Evolutionary conservation across 2,329 filamentous ascomycete genomes (phyloP).

Genomic region (Nemania abortiva): DNA sequence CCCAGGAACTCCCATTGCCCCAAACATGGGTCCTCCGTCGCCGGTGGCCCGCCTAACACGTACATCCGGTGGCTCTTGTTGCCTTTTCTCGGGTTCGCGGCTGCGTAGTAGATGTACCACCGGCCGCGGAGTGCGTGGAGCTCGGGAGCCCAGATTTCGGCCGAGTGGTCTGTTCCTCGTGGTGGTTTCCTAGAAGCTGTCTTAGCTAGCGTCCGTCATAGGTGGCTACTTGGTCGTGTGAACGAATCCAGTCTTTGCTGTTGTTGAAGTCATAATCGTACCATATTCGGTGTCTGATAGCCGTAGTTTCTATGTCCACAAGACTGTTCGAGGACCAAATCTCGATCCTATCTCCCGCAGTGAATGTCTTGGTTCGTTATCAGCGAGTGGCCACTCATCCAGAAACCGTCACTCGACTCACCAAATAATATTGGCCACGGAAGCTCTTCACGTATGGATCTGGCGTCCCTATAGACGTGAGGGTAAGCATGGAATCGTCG

Average conservation of each 20-base stretch:
- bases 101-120: constrained; percentile 54
- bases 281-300: constrained; percentile 49
- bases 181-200: constrained; percentile 46
- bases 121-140: constrained; percentile 49
- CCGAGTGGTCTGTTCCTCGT: constrained; percentile 48
- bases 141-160: constrained; percentile 52
- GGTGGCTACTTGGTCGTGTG: too few species aligned
- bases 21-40: constrained; percentile 46
- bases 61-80: constrained; percentile 52
- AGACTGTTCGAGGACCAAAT: constrained; percentile 50
- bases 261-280: constrained; percentile 32
- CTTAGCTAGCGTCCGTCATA: constrained; percentile 3
- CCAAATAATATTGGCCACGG: constrained; percentile 47
- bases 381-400: constrained; percentile 9
- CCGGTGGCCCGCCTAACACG: constrained; percentile 49
- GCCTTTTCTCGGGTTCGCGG: constrained; percentile 47
- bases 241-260: neutral
- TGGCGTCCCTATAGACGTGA: constrained; percentile 49
- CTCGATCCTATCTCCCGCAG: constrained; percentile 50
- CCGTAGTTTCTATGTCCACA: constrained; percentile 46
- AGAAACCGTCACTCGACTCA: constrained; percentile 35
- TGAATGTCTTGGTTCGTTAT: constrained; percentile 49
- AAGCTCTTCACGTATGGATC: constrained; percentile 49
- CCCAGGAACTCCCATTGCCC: constrained; percentile 52
- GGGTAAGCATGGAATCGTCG: constrained; percentile 49